Base-by-base conservation (phyloP, 2,329 filamentous ascomycete species). In the Fusarium secorum region DNA sequence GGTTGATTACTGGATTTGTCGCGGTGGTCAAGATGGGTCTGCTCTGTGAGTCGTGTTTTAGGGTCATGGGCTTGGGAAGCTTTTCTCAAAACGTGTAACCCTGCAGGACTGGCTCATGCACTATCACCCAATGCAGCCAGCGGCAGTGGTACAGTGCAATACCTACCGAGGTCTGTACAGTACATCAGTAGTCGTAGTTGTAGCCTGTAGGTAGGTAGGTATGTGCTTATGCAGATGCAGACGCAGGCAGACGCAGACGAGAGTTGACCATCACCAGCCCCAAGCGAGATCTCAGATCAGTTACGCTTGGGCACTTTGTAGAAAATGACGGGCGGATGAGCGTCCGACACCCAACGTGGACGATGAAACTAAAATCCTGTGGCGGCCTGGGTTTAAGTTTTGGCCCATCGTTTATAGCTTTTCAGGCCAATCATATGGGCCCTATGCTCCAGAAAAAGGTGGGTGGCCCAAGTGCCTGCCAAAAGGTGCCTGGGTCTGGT, bases 251-350 rank as follows among this genome's bases (percentile, higher is more conserved):
- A 28, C 35, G 74, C 70, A 75, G 51, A 73, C 49, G 68, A 73
- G 49, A 75, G 41, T 75, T 70, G 72, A 73, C 59, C 46, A 64
- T 60, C 62, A 65, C 58, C 62, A 60, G 60, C 66, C 55, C 62
- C 72, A 70, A 65, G 65, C 64, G 72, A 76, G 74, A 76, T 76
- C 74, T 75, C 70, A 70, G 73, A 67, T 67, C 63, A 66, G 74
- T 74, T 71, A 39, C 32, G 38, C 48, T 49, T 42, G 48, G 45
- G 54, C 33, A 61, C 36, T 67, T 65, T 54, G 62, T 60, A 70
- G 61, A 64, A 75, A 73, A 73, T 73, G 74, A 76, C 65, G 56
- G 63, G 41, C 41, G 71, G 58, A 36, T 36, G 13, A 22, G 32
- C 22, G 22, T 17, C 48, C 28, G 33, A 49, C n/a, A 49, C 46